Evolutionary conservation across 164 flowering plant species (phyloP).

Genomic region (Litsea cubeba): DNA sequence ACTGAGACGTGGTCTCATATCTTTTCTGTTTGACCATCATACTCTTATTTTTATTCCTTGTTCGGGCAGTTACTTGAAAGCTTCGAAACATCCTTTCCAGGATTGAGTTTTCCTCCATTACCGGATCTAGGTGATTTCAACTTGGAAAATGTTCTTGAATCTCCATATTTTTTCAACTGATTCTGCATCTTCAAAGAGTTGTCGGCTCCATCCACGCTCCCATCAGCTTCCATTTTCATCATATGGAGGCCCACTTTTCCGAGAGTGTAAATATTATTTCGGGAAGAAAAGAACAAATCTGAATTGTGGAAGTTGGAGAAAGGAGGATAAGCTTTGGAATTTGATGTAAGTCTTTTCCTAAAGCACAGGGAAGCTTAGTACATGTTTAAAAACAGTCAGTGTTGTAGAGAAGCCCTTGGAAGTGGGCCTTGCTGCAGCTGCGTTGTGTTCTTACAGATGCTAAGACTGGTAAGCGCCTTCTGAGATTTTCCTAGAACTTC

Average conservation of each 20-base stretch:
- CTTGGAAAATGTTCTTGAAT: constrained; percentile 58
- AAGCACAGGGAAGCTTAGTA: too few species aligned
- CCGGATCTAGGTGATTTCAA: constrained; percentile 85
- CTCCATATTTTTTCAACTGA: constrained; percentile 90
- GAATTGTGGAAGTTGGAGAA: too few species aligned
- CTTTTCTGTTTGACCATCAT: background rate
- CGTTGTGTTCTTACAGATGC: too few species aligned
- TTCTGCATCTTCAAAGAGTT: background rate
- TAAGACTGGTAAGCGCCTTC: too few species aligned
- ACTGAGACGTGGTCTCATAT: too few species aligned
- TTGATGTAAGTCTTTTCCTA: too few species aligned
- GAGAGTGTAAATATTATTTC: background rate
- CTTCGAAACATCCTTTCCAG: constrained; percentile 70
- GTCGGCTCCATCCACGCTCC: background rate
- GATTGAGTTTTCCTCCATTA: constrained; percentile 59
- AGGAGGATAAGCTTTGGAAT: too few species aligned
- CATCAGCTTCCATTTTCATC: background rate
- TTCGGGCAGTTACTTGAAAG: constrained; percentile 63
- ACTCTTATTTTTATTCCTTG: background rate
- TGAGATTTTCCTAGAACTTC: too few species aligned
- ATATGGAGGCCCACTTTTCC: background rate
- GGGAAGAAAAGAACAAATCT: background rate
- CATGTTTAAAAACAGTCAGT: too few species aligned
- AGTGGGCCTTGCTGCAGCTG: too few species aligned
- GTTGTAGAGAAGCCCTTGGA: too few species aligned